These are phyloP conservation scores for Leccinum aurantiacum DNA, from an alignment of 768 basidiomycete species.

Conservation along the genomic window DNA sequence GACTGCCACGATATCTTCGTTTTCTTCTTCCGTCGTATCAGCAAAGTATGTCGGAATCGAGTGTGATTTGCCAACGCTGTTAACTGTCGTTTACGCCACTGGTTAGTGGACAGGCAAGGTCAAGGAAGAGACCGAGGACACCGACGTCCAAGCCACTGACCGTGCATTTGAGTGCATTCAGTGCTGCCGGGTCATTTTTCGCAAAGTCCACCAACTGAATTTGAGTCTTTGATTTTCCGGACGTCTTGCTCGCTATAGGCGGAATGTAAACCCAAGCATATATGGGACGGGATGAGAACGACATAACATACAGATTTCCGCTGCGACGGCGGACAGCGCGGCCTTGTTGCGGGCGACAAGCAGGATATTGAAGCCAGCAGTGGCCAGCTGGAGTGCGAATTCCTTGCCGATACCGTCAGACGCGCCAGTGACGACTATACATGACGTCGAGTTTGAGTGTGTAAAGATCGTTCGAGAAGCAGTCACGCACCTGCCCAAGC, in stretches of 20 bases:
- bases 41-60: slow-evolving; percentile 80
- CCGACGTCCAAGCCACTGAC: slow-evolving; percentile 63
- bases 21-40: slow-evolving; percentile 73
- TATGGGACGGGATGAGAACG: not conserved
- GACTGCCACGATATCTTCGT: slow-evolving; percentile 80
- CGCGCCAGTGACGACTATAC: slow-evolving; percentile 82
- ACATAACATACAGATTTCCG: slow-evolving; percentile 62
- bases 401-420: slow-evolving; percentile 96
- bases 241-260: slow-evolving; percentile 39
- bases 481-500: slow-evolving; percentile 71
- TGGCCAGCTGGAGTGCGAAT: slow-evolving; percentile 86
- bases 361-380: slow-evolving; percentile 83
- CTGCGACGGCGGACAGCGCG: slow-evolving; percentile 61
- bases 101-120: not conserved
- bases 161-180: slow-evolving; percentile 48
- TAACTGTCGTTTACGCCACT: slow-evolving; percentile 53
- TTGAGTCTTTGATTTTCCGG: slow-evolving; percentile 52
- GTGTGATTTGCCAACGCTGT: slow-evolving; percentile 95
- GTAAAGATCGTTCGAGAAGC: not conserved
- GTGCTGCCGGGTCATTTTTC: slow-evolving; percentile 50
- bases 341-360: slow-evolving; percentile 75
- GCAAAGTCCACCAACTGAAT: slow-evolving; percentile 77
- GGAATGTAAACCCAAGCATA: not conserved
- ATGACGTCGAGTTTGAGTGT: not conserved
- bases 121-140: slow-evolving; percentile 57